Evolutionary conservation across 2,329 filamentous ascomycete genomes (phyloP), one percentile per base, ranked within the genome.

Genomic region (Alternaria triticimaculans): DNA sequence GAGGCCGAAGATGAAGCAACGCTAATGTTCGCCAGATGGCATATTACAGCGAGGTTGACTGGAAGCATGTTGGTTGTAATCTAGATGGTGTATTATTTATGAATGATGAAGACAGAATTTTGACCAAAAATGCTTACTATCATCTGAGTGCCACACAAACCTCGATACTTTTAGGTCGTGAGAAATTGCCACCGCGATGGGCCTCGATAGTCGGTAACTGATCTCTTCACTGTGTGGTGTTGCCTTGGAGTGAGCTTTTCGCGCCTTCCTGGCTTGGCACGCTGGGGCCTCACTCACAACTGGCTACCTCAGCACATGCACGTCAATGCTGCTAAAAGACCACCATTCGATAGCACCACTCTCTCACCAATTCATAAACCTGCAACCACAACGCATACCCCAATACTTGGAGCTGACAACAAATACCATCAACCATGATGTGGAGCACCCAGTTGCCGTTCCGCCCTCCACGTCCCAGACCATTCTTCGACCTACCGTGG

Each of bases 1-100:
- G 2, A 14, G 0, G 20, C 11, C 30, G 2, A 8, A 10, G 12
- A 1, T 0, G 9, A 21, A 12, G 23, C 3, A 5, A 25, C 15
- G 20, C 28, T 41, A 14, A 53, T 25, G 20, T 1, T 37, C 14
- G 8, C 1, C 20, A 53, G 49, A 41, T 25, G 21, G 0, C 3
- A 12, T 18, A 37, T 41, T 5, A 53, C 12, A n/a, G 33, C 23
- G 9, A 15, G 28, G 20, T 21, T 14, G 28, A 14, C 14, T 12
- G 14, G 20, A 4, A 15, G 1, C 30, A 37, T 51, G 0, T 51
- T 37, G 18, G 18, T n/a, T 20, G 20, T 15, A 21, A 14, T 51
- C 30, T n/a, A 20, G 20, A 53, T 3, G 14, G 8, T 53, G 20
- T 53, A 41, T 25, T 23, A 53, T 37, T 6, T 23, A 41, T 53